A percentile compares a stretch with the other conserved stretches of the same genome.
Conservation (phyloP, 2,329 filamentous ascomycete genomes). For the Ophiosphaerella narmari region DNA sequence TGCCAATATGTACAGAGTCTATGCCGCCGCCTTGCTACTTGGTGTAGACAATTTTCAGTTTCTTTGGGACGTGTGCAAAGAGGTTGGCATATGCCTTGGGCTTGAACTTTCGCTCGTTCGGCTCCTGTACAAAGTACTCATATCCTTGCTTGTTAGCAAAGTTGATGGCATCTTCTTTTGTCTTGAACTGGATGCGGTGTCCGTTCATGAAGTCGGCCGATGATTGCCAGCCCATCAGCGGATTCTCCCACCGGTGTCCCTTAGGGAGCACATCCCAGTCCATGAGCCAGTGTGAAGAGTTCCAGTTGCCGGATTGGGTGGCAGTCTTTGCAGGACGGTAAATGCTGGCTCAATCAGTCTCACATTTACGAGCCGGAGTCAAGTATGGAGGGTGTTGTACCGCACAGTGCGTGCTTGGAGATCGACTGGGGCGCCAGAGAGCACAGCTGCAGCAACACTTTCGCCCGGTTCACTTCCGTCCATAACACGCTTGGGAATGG, state of each 20-base stretch:
- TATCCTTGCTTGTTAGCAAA: conserved; percentile 99
- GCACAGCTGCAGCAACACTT: conserved; percentile 76
- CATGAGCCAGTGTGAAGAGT: conserved; percentile 88
- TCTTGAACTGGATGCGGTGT: conserved; percentile 85
- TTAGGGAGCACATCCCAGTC: conserved; percentile 95
- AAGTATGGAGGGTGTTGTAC: conserved; percentile 56
- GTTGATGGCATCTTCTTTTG: conserved; percentile 89
- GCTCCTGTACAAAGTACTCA: conserved; percentile 98
- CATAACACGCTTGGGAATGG: conserved; percentile 85
- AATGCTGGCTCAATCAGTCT: conserved; percentile 65
- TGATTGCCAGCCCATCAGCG: conserved; percentile 97
- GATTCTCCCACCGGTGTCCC: conserved; percentile 98
- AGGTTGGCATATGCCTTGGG: conserved; percentile 98
- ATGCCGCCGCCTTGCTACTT: conserved; percentile 63
- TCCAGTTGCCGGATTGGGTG: conserved; percentile 91
- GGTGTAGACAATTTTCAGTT: conserved; percentile 79
- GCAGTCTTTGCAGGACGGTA: conserved; percentile 91
- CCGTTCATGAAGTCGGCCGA: conserved; percentile 95
- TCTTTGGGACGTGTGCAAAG: conserved; percentile 82
- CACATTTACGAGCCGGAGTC: not conserved
- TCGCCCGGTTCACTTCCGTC: conserved; percentile 84
- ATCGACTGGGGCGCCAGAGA: conserved; percentile 92
- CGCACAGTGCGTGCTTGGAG: conserved; percentile 92
- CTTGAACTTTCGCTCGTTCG: conserved; percentile 80
- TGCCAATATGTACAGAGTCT: conserved; percentile 34